Conservation (phyloP, 78 protist species). For the Dictyostelium firmibasis region DNA sequence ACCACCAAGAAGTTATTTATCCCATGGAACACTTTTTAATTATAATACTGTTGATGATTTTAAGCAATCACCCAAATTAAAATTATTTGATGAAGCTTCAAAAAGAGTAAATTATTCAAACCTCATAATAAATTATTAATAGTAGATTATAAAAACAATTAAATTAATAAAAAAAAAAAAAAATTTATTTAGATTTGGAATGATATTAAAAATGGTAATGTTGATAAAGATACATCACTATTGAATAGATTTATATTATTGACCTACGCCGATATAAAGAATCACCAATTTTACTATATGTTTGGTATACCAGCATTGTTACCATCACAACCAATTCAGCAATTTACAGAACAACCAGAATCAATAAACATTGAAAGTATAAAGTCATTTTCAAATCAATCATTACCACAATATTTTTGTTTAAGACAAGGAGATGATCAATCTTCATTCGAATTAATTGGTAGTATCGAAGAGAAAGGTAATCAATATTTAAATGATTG, state of each 20-base stretch:
- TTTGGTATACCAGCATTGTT: conserved; percentile 92
- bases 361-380: background rate
- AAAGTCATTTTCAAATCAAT: background rate
- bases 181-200: conserved; percentile 28
- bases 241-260: conserved; percentile 82
- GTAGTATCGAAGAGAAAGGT: background rate
- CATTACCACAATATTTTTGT: background rate
- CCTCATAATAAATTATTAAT: no score
- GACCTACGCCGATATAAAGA: conserved; percentile 93
- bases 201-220: conserved; percentile 83
- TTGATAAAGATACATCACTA: conserved; percentile 56
- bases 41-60: conserved; percentile 74
- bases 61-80: conserved; percentile 52
- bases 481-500: background rate
- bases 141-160: background rate
- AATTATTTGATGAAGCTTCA: conserved; percentile 55
- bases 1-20: conserved; percentile 39
- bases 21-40: conserved; percentile 42
- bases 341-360: background rate
- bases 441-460: background rate
- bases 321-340: conserved; percentile 50
- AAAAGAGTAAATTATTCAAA: no score
- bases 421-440: background rate
- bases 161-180: background rate
- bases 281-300: conserved; percentile 84